These are phyloP conservation scores for Novymonas esmeraldas DNA, from an alignment of 208 protist species.

Conservation along the genomic window DNA sequence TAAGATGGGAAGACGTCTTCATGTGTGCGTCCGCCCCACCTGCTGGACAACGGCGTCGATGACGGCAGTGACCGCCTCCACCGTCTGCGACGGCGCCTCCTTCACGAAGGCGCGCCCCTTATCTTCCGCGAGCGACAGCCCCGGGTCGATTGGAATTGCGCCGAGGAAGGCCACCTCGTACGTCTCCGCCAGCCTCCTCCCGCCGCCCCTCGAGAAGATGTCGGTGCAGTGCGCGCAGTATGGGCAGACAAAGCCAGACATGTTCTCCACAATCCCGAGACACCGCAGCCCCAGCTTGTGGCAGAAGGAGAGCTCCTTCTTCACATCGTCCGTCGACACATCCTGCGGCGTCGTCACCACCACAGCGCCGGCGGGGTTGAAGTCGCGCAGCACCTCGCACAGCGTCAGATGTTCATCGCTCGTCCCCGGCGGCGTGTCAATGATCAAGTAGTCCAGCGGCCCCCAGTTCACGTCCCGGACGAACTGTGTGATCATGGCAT, in stretches of 20 bases:
- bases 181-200: slow-evolving; percentile 64
- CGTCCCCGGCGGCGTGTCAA: slow-evolving; percentile 94
- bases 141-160: slow-evolving; percentile 82
- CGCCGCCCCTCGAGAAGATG: slow-evolving; percentile 89
- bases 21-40: slow-evolving; percentile 47
- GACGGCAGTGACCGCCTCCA: slow-evolving; percentile 47
- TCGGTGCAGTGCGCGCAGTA: slow-evolving; percentile 90
- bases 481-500: slow-evolving; percentile 95
- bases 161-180: slow-evolving; percentile 88
- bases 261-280: slow-evolving; percentile 94
- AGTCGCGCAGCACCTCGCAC: slow-evolving; percentile 75
- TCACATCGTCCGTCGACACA: slow-evolving; percentile 90
- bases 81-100: slow-evolving; percentile 41
- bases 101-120: slow-evolving; percentile 61
- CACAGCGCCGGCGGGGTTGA: slow-evolving; percentile 73
- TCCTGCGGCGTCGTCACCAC: slow-evolving; percentile 92
- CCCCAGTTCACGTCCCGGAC: slow-evolving; percentile 90
- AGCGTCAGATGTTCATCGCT: slow-evolving; percentile 93
- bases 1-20: background rate
- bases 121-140: slow-evolving; percentile 75
- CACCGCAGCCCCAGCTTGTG: slow-evolving; percentile 84
- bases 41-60: slow-evolving; percentile 62
- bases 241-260: slow-evolving; percentile 93
- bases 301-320: slow-evolving; percentile 93
- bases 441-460: slow-evolving; percentile 88